Percentiles rank a stretch among this genome's conserved stretches.
Conservation (phyloP, 2,329 filamentous ascomycete species). For the Diaporthe destruens region DNA sequence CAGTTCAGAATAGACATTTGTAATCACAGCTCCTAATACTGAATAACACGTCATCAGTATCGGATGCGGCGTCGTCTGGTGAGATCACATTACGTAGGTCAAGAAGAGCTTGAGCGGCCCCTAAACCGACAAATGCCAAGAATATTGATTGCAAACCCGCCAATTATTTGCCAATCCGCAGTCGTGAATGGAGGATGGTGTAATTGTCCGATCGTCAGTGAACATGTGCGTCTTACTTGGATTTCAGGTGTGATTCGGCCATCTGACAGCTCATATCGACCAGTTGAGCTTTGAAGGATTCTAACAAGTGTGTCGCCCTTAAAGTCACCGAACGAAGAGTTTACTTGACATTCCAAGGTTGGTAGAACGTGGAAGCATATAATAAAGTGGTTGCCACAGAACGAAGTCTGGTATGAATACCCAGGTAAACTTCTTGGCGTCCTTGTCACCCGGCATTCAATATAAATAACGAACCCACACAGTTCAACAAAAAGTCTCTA, state of each 20-base stretch:
- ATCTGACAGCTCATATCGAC: neutral
- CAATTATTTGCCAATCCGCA: neutral
- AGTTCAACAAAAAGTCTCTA: too few species aligned
- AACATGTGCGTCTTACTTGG: neutral
- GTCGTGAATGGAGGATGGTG: too few species aligned
- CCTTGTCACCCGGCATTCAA: too few species aligned
- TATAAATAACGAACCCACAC: neutral
- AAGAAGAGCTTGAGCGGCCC: slow-evolving; percentile 24
- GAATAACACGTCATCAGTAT: slow-evolving; percentile 56
- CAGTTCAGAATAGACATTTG: slow-evolving; percentile 54
- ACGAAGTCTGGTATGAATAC: neutral
- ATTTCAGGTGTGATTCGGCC: neutral
- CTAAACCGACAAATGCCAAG: neutral
- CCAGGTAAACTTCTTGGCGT: too few species aligned
- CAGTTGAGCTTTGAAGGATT: slow-evolving; percentile 2
- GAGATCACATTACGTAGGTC: slow-evolving; percentile 40
- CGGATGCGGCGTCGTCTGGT: slow-evolving; percentile 46
- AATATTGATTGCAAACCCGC: neutral
- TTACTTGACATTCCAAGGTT: too few species aligned
- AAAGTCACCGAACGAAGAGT: neutral
- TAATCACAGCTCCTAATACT: slow-evolving; percentile 57
- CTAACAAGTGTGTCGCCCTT: neutral
- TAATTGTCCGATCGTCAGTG: neutral
- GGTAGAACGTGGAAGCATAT: neutral
- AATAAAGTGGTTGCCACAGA: neutral